These are phyloP conservation scores for Pisolithus tinctorius DNA, from an alignment of 768 basidiomycete genomes.

Conservation along the genomic window DNA sequence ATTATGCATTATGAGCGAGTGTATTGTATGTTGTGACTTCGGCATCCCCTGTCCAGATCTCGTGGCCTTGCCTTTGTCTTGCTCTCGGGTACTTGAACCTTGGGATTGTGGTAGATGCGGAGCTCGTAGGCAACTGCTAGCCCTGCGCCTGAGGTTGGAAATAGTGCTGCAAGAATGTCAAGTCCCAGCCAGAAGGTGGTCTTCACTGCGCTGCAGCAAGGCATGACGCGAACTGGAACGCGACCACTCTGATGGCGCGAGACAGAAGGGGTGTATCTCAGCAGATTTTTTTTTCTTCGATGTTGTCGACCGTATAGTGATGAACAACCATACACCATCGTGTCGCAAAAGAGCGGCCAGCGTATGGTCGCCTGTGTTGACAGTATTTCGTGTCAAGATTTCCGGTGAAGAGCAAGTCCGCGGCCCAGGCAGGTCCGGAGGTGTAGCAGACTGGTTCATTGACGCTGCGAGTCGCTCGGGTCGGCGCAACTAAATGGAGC, in stretches of 20 bases:
- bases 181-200: neutral
- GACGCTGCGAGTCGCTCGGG: conserved; percentile 21
- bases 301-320: too few species aligned
- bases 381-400: conserved; percentile 25
- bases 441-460: conserved; percentile 9
- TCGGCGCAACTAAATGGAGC: conserved; percentile 19
- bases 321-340: neutral
- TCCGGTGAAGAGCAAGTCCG: conserved; percentile 15
- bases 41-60: too few species aligned
- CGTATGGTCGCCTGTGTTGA: conserved; percentile 14
- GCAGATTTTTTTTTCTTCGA: conserved; percentile 6
- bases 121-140: conserved; percentile 14
- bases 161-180: conserved; percentile 10
- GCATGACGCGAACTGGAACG: neutral
- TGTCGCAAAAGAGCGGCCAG: neutral
- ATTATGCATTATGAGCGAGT: too few species aligned
- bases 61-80: neutral
- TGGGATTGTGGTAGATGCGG: conserved; percentile 21
- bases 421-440: conserved; percentile 21
- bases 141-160: conserved; percentile 13
- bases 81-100: neutral
- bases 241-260: conserved; percentile 23
- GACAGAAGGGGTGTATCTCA: conserved; percentile 21
- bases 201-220: neutral
- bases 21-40: too few species aligned